These are phyloP conservation scores for Ramaria rubella DNA, from an alignment of 768 basidiomycete species.

Conservation along the genomic window DNA sequence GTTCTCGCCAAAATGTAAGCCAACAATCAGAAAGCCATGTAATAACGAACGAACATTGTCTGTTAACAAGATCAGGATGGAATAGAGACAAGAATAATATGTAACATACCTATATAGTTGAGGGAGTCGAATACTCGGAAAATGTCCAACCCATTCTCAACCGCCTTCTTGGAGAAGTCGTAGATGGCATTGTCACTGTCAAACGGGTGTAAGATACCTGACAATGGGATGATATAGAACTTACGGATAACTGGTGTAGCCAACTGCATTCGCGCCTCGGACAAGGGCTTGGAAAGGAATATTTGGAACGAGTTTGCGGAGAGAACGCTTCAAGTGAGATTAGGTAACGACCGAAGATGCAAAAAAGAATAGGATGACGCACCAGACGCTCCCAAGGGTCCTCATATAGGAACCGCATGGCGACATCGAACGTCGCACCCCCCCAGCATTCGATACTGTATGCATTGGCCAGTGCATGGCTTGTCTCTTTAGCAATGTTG, in stretches of 20 bases:
- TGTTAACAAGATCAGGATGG: constrained; percentile 22
- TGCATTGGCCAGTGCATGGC: constrained; percentile 89
- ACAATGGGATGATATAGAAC: constrained; percentile 22
- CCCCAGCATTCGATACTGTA: constrained; percentile 99
- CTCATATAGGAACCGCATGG: constrained; percentile 99
- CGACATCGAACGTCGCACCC: constrained; percentile 97
- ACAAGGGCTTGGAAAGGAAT: constrained; percentile 98
- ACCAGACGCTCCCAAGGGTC: constrained; percentile 99
- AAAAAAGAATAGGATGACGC: constrained; percentile 24
- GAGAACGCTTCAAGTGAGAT: constrained; percentile 52
- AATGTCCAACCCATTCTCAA: constrained; percentile 96
- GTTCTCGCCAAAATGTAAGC: constrained; percentile 15
- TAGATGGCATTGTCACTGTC: constrained; percentile 94
- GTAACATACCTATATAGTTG: constrained; percentile 85
- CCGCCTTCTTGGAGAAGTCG: constrained; percentile 98
- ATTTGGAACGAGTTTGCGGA: constrained; percentile 95
- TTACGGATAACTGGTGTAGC: constrained; percentile 96
- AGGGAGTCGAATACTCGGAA: constrained; percentile 99
- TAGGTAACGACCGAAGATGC: neutral
- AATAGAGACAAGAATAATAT: no score
- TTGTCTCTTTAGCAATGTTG: constrained; percentile 97
- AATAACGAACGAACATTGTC: constrained; percentile 54
- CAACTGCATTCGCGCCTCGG: constrained; percentile 97
- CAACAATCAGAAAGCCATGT: constrained; percentile 9
- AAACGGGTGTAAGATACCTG: constrained; percentile 10